Percentiles rank a stretch among this genome's conserved stretches.
These are phyloP conservation scores for Ajuga reptans DNA, from an alignment of 305 asterid genomes.

Conservation along the genomic window DNA sequence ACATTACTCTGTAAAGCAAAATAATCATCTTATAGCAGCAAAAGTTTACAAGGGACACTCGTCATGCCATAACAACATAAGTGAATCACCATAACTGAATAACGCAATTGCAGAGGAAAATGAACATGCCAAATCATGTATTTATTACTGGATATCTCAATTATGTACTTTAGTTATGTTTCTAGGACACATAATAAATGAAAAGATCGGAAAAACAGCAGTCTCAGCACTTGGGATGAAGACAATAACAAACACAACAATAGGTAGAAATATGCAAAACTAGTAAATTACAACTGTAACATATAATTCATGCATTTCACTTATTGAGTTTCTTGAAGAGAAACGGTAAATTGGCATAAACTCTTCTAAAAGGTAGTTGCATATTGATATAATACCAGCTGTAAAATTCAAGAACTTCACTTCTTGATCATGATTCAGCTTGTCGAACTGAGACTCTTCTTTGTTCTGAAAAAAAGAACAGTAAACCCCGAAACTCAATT, in stretches of 20 bases:
- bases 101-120: neutral
- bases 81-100: neutral
- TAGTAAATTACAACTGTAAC: neutral
- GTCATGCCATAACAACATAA: neutral
- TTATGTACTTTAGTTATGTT: neutral
- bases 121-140: neutral
- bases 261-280: neutral
- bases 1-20: neutral
- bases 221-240: neutral
- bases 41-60: neutral
- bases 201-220: neutral
- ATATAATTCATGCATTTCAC: neutral
- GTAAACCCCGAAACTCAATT: neutral
- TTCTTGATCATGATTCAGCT: slow-evolving; percentile 61
- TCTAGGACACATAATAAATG: neutral
- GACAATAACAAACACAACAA: neutral
- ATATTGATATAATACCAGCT: slow-evolving; percentile 36
- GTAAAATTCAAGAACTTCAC: slow-evolving; percentile 49
- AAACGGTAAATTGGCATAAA: neutral
- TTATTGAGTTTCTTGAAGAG: neutral
- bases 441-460: slow-evolving; percentile 46
- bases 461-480: slow-evolving; percentile 38
- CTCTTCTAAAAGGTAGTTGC: neutral
- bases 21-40: neutral
- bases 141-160: neutral